Evolutionary conservation across 2,329 filamentous ascomycete genomes (phyloP).

Genomic region (Monosporascus ibericus): DNA sequence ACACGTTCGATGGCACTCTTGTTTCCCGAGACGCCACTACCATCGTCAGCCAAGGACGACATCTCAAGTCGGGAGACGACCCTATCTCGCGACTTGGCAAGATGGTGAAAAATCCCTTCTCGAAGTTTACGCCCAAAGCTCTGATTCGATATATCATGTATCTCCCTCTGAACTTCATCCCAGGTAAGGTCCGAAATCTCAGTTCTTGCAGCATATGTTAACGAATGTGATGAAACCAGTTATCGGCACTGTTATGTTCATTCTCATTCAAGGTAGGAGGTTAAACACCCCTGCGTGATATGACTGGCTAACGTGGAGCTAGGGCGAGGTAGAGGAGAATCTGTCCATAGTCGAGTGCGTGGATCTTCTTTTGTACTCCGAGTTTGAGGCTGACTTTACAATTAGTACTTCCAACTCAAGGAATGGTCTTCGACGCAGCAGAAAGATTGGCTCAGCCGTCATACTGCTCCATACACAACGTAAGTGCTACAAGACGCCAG

Average conservation of each 20-base stretch:
- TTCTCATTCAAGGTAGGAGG: slow-evolving; percentile 62
- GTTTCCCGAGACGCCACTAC: slow-evolving; percentile 43
- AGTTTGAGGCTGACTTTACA: slow-evolving; percentile 40
- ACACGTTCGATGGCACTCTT: slow-evolving; percentile 78
- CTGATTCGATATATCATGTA: slow-evolving; percentile 78
- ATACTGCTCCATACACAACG: slow-evolving; percentile 75
- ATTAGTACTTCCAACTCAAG: slow-evolving; percentile 87
- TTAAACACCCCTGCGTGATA: background rate
- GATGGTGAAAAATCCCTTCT: slow-evolving; percentile 51
- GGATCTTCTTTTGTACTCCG: background rate
- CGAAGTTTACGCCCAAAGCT: slow-evolving; percentile 51
- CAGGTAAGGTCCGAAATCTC: slow-evolving; percentile 31
- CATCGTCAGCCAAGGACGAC: slow-evolving; percentile 68
- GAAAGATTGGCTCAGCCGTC: slow-evolving; percentile 62
- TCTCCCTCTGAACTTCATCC: slow-evolving; percentile 87
- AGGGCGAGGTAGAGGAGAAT: slow-evolving; percentile 43
- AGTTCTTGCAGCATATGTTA: background rate
- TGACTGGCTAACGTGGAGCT: slow-evolving; percentile 6
- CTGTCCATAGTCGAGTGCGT: slow-evolving; percentile 49
- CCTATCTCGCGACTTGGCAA: slow-evolving; percentile 52
- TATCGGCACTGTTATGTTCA: slow-evolving; percentile 75
- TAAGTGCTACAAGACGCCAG: slow-evolving; percentile 37
- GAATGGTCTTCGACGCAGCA: slow-evolving; percentile 63
- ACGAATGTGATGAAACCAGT: slow-evolving; percentile 33
- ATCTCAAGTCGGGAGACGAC: slow-evolving; percentile 58